Evolutionary conservation across 805 yeast genomes (phyloP), one percentile per base, ranked within the genome.

Genomic region (Saturnispora sanitii): DNA sequence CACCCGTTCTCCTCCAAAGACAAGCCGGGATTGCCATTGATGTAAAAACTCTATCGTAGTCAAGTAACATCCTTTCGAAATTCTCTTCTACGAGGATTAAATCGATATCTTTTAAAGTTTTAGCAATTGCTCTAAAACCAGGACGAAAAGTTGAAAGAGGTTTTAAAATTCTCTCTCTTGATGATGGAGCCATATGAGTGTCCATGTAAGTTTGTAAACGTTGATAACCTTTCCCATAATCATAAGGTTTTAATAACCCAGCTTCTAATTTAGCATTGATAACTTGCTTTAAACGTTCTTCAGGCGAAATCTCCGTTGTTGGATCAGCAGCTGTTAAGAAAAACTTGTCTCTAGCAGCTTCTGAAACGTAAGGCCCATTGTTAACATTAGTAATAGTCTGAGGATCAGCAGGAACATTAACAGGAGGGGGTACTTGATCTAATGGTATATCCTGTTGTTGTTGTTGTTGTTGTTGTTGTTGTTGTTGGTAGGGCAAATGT

Each of bases 1-100:
- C 97, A 2, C 97, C 97, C 0, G 97, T 88, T 51, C 97, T 78
- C 56, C 97, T 67, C 96, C 97, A 90, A 22, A 90, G 67, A 62
- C 97, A 90, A 1, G 96, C 96, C 2, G 97, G 97, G 45, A 90
- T 86, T 6, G 96, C 95, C 95, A 90, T 87, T 4, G 95, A 82
- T 0, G 96, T 87, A 63, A 90, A 90, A 3, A 90, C 96, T 27
- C 97, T 70, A 57, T 90, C 97, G 54, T 90, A 87, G 51, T 90
- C 95, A 39, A 90, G 65, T 34, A 90, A 62, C 94, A 90, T 84
- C 47, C 96, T 69, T 62, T 90, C 97, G 56, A 90, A 90, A 42
- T 82, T 81, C 60, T 90, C 97, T 53, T 90, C 97, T 4, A 90
- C 96, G 27, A 87, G 64, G 4, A 88, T 88, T 54, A 90, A 67